Evolutionary conservation across 257 asterid species (phyloP).

Genomic region (Scutellaria minor): DNA sequence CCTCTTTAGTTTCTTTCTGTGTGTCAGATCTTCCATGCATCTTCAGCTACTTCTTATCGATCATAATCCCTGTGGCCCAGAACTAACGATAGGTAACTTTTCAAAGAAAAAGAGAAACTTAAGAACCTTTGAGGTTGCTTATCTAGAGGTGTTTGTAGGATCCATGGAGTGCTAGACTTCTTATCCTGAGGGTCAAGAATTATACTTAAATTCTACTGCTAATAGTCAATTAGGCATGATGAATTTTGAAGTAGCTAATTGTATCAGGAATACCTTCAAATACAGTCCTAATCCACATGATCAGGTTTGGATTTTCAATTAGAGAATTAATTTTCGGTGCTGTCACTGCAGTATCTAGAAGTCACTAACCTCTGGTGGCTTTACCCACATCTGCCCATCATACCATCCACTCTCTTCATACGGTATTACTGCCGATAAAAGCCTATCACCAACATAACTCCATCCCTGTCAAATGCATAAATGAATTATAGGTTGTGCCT

Average conservation of each 20-base stretch:
- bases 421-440: conserved; percentile 84
- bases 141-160: neutral
- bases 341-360: neutral
- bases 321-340: neutral
- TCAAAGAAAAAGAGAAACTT: neutral
- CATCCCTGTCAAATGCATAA: conserved; percentile 62
- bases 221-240: neutral
- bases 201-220: conserved; percentile 19
- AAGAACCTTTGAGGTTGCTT: neutral
- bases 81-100: neutral
- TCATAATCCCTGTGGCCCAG: neutral
- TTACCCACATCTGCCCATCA: conserved; percentile 97
- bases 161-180: neutral
- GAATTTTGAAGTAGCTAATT: neutral
- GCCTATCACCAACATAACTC: conserved; percentile 94
- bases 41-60: neutral
- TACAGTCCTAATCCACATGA: neutral
- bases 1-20: neutral
- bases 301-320: conserved; percentile 11
- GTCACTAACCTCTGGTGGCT: conserved; percentile 84
- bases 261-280: neutral
- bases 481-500: conserved; percentile 1
- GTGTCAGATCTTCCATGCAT: conserved; percentile 13
- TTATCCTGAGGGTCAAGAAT: conserved; percentile 10
- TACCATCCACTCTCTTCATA: conserved; percentile 96